Conservation (phyloP, 2,329 filamentous ascomycete genomes). For the Dactylellina haptotyla region DNA sequence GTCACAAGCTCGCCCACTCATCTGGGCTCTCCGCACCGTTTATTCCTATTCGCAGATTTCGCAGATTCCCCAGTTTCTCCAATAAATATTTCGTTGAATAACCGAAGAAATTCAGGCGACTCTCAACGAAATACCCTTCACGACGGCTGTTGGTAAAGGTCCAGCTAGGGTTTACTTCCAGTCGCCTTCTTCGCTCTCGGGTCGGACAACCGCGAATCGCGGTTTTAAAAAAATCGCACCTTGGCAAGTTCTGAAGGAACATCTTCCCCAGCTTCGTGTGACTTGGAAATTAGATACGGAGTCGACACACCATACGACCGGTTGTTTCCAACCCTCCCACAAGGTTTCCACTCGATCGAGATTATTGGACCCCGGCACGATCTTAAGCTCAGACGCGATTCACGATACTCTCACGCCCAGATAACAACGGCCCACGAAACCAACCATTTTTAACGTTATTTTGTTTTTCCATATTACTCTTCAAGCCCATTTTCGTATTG, state of each 20-base stretch:
- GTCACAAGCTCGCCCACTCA: slow-evolving; percentile 27
- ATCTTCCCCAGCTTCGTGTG: slow-evolving; percentile 36
- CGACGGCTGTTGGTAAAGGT: neutral
- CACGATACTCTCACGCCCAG: slow-evolving; percentile 2
- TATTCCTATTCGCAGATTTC: slow-evolving; percentile 2
- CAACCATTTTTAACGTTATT: neutral
- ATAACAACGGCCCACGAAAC: neutral
- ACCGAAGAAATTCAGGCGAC: neutral
- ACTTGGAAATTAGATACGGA: slow-evolving; percentile 49
- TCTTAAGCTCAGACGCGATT: slow-evolving; percentile 30
- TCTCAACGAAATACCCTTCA: neutral
- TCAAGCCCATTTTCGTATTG: slow-evolving; percentile 25
- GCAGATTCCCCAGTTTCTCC: slow-evolving; percentile 31
- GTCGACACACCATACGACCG: slow-evolving; percentile 23
- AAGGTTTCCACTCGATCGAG: neutral
- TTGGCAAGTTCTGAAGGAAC: neutral
- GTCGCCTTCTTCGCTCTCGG: neutral
- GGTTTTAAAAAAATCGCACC: neutral
- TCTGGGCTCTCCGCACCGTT: slow-evolving; percentile 42
- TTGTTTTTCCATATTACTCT: slow-evolving; percentile 21
- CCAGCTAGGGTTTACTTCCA: neutral
- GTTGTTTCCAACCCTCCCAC: slow-evolving; percentile 22
- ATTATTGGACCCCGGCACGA: slow-evolving; percentile 4
- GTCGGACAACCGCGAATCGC: neutral
- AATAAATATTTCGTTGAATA: neutral